Evolutionary conservation across 2,329 filamentous ascomycete genomes (phyloP).

Genomic region (Venturia carpophila): DNA sequence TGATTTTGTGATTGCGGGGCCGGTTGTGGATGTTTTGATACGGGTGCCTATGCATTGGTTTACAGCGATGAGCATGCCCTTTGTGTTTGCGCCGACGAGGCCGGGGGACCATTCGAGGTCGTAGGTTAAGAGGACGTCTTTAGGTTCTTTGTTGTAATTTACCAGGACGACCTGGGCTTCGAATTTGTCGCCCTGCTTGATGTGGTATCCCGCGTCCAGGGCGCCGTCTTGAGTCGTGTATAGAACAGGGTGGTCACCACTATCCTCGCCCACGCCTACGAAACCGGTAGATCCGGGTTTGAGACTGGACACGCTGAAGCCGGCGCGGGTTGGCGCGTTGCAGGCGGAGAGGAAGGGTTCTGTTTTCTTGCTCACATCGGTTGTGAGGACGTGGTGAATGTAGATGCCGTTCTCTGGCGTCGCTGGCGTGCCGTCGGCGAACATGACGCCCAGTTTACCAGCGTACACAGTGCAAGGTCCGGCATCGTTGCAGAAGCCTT

Average conservation of each 20-base stretch:
- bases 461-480: constrained; percentile 16
- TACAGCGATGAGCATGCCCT: constrained; percentile 15
- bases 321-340: constrained; percentile 13
- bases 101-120: constrained; percentile 18
- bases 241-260: constrained; percentile 2
- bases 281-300: constrained; percentile 10
- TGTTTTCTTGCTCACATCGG: constrained; percentile 12
- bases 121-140: constrained; percentile 6
- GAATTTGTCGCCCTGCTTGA: constrained; percentile 14
- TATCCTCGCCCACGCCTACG: constrained; percentile 16
- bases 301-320: background rate
- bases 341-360: constrained; percentile 6
- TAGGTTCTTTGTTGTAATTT: constrained; percentile 19
- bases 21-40: constrained; percentile 12
- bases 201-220: constrained; percentile 11
- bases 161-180: constrained; percentile 13
- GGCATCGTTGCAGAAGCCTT: constrained; percentile 16
- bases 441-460: constrained; percentile 13
- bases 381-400: constrained; percentile 18
- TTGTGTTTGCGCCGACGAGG: constrained; percentile 12
- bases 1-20: constrained; percentile 12
- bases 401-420: constrained; percentile 12
- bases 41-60: constrained; percentile 1
- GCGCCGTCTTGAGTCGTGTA: constrained; percentile 14
- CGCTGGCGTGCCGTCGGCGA: constrained; percentile 12